Evolutionary conservation across 2,329 filamentous ascomycete genomes (phyloP), one percentile per base, ranked within the genome.

Genomic region (Phoma sp.): DNA sequence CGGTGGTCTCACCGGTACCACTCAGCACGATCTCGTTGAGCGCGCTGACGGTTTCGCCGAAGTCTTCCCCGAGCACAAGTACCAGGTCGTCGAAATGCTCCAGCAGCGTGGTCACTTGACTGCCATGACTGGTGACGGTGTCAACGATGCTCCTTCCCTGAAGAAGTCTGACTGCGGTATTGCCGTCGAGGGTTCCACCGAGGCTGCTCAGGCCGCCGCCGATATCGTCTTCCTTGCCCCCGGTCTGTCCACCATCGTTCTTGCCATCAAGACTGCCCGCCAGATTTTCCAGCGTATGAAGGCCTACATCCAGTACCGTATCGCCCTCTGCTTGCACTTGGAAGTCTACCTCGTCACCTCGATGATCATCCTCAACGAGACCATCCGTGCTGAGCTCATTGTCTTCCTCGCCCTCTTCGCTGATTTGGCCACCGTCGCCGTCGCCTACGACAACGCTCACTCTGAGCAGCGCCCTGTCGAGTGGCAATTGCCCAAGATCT

Each of bases 401-500:
- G 89, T 91, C 76, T 92, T 91, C 82, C 85, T 92, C 62, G 89
- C 89, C 57, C 81, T 92, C 23, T 92, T 92, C 77, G 89, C 89
- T 64, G 89, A 92, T 83, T 78, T 92, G 77, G 89, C 89, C 57
- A 92, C 89, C 59, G 89, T 92, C 62, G 89, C 89, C 56, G 86
- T 91, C 53, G 89, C 89, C 42, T 91, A 91, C 79, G 89, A 92
- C 72, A 91, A 91, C 73, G 89, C 89, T 39, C 86, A 90, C 78
- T 90, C 86, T 67, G 89, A 92, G 71, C 82, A 82, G 56, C 86
- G 88, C 32, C 89, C 89, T 12, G 89, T 91, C 67, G 88, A 91
- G 76, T 92, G 89, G 89, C 89, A 92, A 78, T 75, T 92, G 61
- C 88, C 88, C 61, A 92, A 91, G 83, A 91, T 91, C 72, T 91